Evolutionary conservation across 306 rosid genomes (phyloP).

Genomic region (Medicago ruthenica): DNA sequence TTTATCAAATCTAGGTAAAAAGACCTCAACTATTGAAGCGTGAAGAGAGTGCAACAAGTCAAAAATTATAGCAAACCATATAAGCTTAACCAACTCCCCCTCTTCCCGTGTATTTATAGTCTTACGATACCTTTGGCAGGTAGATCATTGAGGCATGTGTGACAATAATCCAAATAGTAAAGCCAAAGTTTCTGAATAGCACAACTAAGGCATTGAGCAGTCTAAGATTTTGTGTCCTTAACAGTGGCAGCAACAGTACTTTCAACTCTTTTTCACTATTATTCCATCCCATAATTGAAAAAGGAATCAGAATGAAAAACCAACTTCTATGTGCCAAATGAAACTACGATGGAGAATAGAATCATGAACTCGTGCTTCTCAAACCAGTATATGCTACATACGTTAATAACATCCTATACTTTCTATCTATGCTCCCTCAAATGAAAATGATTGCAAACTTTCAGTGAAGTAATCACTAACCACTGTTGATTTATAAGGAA

Average conservation of each 20-base stretch:
- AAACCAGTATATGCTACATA: neutral
- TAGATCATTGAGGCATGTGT: neutral
- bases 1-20: slow-evolving; percentile 11
- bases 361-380: neutral
- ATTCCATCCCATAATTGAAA: neutral
- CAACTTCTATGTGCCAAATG: neutral
- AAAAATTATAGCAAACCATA: slow-evolving; percentile 1
- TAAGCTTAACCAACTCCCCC: slow-evolving; percentile 5
- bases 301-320: neutral
- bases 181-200: neutral
- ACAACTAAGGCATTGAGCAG: neutral
- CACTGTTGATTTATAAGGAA: neutral
- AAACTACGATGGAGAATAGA: neutral
- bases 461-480: neutral
- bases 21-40: neutral
- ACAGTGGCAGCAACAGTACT: neutral
- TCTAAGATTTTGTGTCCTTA: neutral
- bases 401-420: neutral
- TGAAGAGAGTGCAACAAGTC: neutral
- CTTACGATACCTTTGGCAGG: slow-evolving; percentile 3
- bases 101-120: neutral
- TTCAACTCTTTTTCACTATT: neutral
- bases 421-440: neutral
- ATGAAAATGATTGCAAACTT: neutral
- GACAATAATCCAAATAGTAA: neutral